phyloP scores from a whole-genome alignment of 352 stramenopile species.

The Globisporangium lucens region DNA sequence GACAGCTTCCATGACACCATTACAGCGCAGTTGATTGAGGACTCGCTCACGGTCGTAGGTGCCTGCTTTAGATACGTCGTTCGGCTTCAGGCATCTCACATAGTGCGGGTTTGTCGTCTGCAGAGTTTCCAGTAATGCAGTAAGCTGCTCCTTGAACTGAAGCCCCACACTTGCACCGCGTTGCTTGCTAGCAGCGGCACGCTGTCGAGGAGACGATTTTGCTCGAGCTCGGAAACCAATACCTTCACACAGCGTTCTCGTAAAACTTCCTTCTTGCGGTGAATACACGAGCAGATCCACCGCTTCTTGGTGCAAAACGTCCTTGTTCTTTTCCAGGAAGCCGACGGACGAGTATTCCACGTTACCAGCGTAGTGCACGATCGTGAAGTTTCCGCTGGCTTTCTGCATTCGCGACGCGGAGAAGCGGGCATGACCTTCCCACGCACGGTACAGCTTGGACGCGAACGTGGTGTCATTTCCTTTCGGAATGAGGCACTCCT shows the following conservation, averaged over 20 bases:
- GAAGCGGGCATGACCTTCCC: constrained; percentile 59
- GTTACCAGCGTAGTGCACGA: constrained; percentile 80
- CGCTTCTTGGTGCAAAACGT: constrained; percentile 76
- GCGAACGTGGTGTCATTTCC: constrained; percentile 79
- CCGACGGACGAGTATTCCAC: constrained; percentile 76
- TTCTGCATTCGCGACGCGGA: constrained; percentile 75
- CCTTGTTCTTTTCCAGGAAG: constrained; percentile 89
- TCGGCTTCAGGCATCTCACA: constrained; percentile 89
- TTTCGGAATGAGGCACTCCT: constrained; percentile 87
- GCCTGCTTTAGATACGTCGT: constrained; percentile 61
- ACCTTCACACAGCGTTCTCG: constrained; percentile 62
- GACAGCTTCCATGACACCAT: constrained; percentile 84
- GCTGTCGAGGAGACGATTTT: constrained; percentile 58
- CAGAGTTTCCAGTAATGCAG: constrained; percentile 66
- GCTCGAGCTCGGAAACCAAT: constrained; percentile 42
- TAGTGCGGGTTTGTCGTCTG: constrained; percentile 82
- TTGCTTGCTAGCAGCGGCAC: constrained; percentile 58
- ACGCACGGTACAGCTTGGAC: constrained; percentile 79
- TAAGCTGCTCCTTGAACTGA: constrained; percentile 86
- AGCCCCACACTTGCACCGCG: constrained; percentile 75
- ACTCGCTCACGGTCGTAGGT: constrained; percentile 71
- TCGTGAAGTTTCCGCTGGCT: constrained; percentile 64
- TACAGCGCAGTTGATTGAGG: constrained; percentile 82
- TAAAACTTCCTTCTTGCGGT: constrained; percentile 70
- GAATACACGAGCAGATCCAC: constrained; percentile 79